Percentiles rank a stretch among this genome's conserved stretches.
These are phyloP conservation scores for Globisporangium spiculum DNA, from an alignment of 352 stramenopile genomes.

Conservation along the genomic window DNA sequence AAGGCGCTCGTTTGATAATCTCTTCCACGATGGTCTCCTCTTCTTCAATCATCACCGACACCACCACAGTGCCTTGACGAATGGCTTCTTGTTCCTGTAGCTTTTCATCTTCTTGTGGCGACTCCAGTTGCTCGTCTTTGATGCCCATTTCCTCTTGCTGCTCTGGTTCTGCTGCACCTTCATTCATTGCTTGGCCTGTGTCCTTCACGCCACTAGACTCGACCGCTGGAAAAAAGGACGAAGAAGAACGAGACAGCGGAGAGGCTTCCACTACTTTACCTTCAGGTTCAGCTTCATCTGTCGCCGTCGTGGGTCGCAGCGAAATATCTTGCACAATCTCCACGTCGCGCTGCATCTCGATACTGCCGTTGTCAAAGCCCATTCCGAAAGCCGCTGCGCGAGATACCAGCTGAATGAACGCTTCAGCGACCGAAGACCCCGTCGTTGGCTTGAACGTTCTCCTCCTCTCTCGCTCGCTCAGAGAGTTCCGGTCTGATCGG, in stretches of 20 bases:
- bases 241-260: background rate
- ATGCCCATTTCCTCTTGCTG: background rate
- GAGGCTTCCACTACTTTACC: background rate
- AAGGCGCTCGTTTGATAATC: background rate
- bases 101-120: background rate
- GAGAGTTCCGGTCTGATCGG: background rate
- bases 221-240: background rate
- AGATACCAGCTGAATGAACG: conserved; percentile 1
- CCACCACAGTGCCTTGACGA: background rate
- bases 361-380: background rate
- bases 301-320: background rate
- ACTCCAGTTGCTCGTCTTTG: background rate
- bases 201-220: background rate
- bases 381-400: conserved; percentile 6
- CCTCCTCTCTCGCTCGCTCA: background rate
- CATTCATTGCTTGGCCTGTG: background rate
- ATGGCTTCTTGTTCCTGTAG: background rate
- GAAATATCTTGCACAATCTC: conserved; percentile 8
- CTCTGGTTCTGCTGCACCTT: background rate
- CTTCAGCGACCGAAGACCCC: background rate
- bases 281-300: background rate
- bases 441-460: background rate
- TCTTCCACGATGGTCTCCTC: background rate
- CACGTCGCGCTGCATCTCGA: background rate
- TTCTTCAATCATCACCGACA: background rate